These are phyloP conservation scores for Rhododendron ferrugineum DNA, from an alignment of 148 eudicot genomes.

Conservation along the genomic window DNA sequence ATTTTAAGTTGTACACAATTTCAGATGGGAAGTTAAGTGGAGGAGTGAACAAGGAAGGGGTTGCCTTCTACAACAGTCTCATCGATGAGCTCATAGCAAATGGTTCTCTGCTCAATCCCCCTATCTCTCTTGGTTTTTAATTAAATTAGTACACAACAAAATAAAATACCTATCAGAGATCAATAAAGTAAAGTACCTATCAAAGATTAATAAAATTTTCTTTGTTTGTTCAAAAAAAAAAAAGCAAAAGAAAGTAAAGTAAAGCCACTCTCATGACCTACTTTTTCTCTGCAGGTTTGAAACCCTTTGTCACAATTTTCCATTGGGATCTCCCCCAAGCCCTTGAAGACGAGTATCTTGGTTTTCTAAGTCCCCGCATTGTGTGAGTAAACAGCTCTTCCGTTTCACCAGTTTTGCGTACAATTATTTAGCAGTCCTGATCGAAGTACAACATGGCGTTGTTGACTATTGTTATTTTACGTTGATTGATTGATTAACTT, in stretches of 20 bases:
- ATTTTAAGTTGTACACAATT: not conserved
- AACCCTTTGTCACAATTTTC: constrained; percentile 9
- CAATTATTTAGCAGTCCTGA: no score
- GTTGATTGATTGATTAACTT: no score
- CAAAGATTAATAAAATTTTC: no score
- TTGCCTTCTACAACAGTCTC: not conserved
- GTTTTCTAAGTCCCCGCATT: constrained; percentile 9
- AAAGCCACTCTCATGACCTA: not conserved
- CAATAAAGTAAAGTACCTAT: no score
- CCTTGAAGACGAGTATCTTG: constrained; percentile 6
- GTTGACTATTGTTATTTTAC: no score
- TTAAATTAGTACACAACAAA: not conserved
- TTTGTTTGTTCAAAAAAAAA: no score
- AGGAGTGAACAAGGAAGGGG: not conserved
- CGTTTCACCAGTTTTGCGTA: no score
- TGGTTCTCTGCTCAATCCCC: not conserved
- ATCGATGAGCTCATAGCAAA: not conserved
- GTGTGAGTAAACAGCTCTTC: not conserved
- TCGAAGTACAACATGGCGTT: no score
- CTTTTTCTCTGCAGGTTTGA: not conserved
- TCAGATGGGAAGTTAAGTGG: not conserved
- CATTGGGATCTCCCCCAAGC: constrained; percentile 21
- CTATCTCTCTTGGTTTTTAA: not conserved
- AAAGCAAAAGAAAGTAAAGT: not conserved
- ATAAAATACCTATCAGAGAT: no score